These are phyloP conservation scores for Puccinia novopanici DNA, from an alignment of 1,284 basidiomycete genomes.

Conservation along the genomic window DNA sequence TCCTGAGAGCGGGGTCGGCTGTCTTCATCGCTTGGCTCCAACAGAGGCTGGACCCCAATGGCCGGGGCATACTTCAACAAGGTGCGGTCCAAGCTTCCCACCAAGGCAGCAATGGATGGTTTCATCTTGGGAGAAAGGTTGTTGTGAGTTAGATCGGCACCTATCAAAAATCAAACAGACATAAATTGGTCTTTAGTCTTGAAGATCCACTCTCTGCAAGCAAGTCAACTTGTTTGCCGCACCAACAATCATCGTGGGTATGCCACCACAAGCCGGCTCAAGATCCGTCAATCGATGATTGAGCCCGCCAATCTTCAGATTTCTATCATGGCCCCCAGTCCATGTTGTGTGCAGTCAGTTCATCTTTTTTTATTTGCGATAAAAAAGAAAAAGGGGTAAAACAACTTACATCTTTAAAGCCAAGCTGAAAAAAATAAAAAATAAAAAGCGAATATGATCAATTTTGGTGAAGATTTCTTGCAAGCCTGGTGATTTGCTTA, in stretches of 20 bases:
- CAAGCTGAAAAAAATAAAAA: slow-evolving; percentile 18
- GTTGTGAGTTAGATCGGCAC: slow-evolving; percentile 44
- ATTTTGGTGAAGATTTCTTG: too few relatives aligned
- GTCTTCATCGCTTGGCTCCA: slow-evolving; percentile 22
- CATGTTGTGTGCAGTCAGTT: neutral
- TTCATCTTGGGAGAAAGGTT: slow-evolving; percentile 7
- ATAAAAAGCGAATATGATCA: neutral
- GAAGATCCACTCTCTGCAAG: too few relatives aligned
- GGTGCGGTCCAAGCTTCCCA: slow-evolving; percentile 30
- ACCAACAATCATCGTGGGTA: slow-evolving; percentile 46
- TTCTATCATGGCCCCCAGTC: neutral
- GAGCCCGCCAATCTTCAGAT: slow-evolving; percentile 45
- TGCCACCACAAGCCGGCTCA: neutral
- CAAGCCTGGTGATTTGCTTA: slow-evolving; percentile 3
- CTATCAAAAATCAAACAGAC: neutral
- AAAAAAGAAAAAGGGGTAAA: neutral
- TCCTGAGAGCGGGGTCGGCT: slow-evolving; percentile 39
- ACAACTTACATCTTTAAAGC: slow-evolving; percentile 44
- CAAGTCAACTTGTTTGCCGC: too few relatives aligned
- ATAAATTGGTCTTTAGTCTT: too few relatives aligned
- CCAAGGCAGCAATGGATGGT: slow-evolving; percentile 41
- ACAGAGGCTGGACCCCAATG: slow-evolving; percentile 27
- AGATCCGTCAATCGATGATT: slow-evolving; percentile 35
- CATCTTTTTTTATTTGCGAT: neutral
- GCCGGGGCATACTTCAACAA: slow-evolving; percentile 20